These are phyloP conservation scores for Ephemerocybe angulata DNA, from an alignment of 768 basidiomycete genomes.

Conservation along the genomic window DNA sequence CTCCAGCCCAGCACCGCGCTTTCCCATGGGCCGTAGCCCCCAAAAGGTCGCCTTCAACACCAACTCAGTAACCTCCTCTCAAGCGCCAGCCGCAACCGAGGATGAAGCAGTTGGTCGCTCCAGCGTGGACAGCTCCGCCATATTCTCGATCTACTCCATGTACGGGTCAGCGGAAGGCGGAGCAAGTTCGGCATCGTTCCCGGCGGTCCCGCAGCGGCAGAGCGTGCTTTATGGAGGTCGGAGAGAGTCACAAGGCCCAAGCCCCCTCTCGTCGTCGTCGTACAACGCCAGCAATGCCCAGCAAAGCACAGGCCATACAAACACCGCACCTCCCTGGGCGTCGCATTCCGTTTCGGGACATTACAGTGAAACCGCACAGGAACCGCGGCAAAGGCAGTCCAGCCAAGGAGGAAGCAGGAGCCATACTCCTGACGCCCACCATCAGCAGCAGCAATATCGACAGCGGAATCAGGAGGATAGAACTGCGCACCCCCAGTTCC, in stretches of 20 bases:
- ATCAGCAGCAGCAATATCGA: not conserved
- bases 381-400: too few relatives aligned
- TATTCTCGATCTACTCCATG: slow-evolving; percentile 11
- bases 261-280: not conserved
- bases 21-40: not conserved
- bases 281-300: not conserved
- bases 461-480: not conserved
- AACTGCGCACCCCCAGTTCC: not conserved
- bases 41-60: not conserved
- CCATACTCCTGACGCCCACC: not conserved
- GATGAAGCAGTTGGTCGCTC: not conserved
- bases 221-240: too few relatives aligned
- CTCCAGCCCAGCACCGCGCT: not conserved
- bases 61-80: too few relatives aligned
- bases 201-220: not conserved
- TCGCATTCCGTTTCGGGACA: not conserved
- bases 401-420: too few relatives aligned
- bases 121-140: slow-evolving; percentile 1
- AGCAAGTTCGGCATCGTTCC: not conserved
- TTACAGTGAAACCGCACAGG: not conserved
- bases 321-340: not conserved
- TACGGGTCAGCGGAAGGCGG: slow-evolving; percentile 7
- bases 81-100: not conserved
- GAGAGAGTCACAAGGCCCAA: not conserved
- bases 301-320: not conserved